phyloP scores from a whole-genome alignment of 805 yeast species.

The Clavispora phyllophila region DNA sequence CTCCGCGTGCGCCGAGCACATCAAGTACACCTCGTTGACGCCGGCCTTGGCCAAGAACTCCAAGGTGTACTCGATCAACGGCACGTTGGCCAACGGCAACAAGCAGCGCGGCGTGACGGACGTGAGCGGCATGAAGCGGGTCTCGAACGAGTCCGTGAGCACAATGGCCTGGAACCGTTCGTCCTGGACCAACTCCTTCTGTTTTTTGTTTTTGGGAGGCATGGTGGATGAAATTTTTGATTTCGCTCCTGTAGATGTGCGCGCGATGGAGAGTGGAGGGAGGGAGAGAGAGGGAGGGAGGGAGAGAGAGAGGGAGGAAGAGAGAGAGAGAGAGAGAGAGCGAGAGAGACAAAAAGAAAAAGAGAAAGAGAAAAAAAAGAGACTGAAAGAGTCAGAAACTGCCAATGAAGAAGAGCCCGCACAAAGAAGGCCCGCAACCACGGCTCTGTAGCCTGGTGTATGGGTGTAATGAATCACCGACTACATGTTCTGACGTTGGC shows the following conservation, averaged over 20 bases:
- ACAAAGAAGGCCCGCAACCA: no score
- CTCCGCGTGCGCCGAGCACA: constrained; percentile 89
- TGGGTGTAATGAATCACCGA: no score
- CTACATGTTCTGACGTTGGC: no score
- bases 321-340: no score
- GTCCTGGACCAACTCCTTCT: constrained; percentile 57
- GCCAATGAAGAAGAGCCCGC: no score
- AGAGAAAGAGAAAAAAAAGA: no score
- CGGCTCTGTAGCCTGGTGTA: no score
- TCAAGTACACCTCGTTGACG: constrained; percentile 82
- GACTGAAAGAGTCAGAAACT: no score
- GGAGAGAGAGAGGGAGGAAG: neutral
- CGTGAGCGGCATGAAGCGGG: constrained; percentile 89
- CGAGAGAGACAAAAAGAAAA: no score
- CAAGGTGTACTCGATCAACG: constrained; percentile 88
- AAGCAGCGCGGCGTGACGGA: constrained; percentile 83
- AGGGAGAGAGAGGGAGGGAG: neutral
- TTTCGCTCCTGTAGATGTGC: no score
- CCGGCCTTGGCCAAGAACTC: constrained; percentile 91
- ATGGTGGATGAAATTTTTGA: constrained; percentile 12
- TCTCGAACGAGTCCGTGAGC: constrained; percentile 87
- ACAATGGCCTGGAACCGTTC: constrained; percentile 90
- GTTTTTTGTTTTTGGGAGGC: constrained; percentile 48
- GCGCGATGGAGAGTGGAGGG: neutral
- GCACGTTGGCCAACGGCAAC: constrained; percentile 87